phyloP scores from a whole-genome alignment of 2,329 filamentous ascomycete genomes.

The Cyphellophora europaea region DNA sequence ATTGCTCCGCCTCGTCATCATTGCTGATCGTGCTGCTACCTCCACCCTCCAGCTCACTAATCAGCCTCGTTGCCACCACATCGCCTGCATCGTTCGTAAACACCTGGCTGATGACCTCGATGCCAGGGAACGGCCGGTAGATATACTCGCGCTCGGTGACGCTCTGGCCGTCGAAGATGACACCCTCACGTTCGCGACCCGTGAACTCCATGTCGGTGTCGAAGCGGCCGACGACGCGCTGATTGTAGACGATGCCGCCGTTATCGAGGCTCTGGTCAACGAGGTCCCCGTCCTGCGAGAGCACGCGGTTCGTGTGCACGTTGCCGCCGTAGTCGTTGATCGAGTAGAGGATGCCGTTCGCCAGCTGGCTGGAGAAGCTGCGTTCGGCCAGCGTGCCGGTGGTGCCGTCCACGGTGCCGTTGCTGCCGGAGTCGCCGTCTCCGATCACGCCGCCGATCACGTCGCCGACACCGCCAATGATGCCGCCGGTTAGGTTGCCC shows the following conservation, averaged over 20 bases:
- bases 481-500: not conserved
- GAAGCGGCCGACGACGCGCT: constrained; percentile 41
- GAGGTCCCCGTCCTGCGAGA: constrained; percentile 47
- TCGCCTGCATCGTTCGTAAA: constrained; percentile 34
- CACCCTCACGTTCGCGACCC: constrained; percentile 39
- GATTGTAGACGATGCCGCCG: constrained; percentile 36
- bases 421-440: not conserved
- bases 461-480: not conserved
- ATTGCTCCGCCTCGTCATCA: constrained; percentile 4
- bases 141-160: constrained; percentile 45
- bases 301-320: constrained; percentile 47
- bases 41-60: constrained; percentile 45
- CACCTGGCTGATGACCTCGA: constrained; percentile 38
- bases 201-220: constrained; percentile 45
- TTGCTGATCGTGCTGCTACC: constrained; percentile 43
- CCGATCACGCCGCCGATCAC: not conserved
- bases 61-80: constrained; percentile 42
- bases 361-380: not conserved
- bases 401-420: not conserved
- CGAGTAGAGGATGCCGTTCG: constrained; percentile 47
- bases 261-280: constrained; percentile 48
- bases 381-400: not conserved
- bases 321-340: constrained; percentile 51
- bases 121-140: constrained; percentile 42
- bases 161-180: constrained; percentile 34